Base-by-base conservation (phyloP, 345 rosid genomes). In the Salix purpurea region DNA sequence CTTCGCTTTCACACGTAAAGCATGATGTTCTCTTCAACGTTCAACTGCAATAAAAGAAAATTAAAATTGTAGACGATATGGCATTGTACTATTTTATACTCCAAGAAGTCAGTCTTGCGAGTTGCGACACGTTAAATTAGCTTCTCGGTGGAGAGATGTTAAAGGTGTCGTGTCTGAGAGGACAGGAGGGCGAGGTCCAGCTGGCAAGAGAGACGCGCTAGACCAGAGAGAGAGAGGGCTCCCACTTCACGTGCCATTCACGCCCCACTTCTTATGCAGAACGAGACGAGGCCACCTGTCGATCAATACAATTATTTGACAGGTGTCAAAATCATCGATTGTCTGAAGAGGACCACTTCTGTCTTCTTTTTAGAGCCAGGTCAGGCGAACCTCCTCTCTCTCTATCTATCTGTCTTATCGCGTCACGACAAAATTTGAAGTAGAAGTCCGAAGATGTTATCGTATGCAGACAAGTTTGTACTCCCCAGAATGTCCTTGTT, bases 211-310 rank as follows among this genome's bases (percentile, higher is more conserved):
- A 42, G 67, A 42, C 42, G 82, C 77, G 71, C 66, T 66, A 67
- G 77, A 74, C 70, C 73, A 48, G 24, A 79, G 80, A 48, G 24
- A 79, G 80, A 5, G n/a, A 4, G 4, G 85, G 86, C 80, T 46
- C 87, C 83, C 68, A 74, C 77, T 75, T 86, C 89, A 88, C 88
- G 89, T 88, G 92, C 80, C 54, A 70, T 66, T 71, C 87, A 72
- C 76, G 75, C 77, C 69, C 10, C 10, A 21, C 48, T 15, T 15
- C 44, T 11, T 16, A 7, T 19, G 42, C 12, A 1, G 21, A 32
- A 58, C 11, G 1, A 40, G 73, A 18, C n/a, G 9, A 18, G 1
- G 73, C 72, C 73, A 76, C 78, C 73, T 58, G 58, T 24, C 1
- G 19, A 1, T 36, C 2, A 24, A 37, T 6, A 3, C 9, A 16